Conservation (phyloP, 495 filamentous ascomycete species). For the Hyaloscypha variabilis region DNA sequence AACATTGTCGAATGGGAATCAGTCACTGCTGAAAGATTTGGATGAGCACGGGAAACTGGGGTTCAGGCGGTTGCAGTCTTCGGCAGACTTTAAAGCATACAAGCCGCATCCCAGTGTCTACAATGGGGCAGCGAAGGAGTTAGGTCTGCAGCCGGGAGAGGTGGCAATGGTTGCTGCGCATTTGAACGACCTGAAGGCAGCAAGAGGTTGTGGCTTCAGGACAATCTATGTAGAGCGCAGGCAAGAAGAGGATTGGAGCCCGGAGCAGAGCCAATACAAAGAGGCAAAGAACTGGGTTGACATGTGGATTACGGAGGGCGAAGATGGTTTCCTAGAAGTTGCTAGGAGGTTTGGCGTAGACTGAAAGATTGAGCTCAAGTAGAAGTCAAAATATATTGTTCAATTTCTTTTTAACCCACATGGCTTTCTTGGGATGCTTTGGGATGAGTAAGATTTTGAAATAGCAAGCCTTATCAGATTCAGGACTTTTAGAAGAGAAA, state of each 20-base stretch:
- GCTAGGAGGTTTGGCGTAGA: conserved; percentile 47
- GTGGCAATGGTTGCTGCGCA: conserved; percentile 84
- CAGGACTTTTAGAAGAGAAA: too few species aligned
- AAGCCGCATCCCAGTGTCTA: conserved; percentile 75
- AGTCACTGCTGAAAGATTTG: conserved; percentile 66
- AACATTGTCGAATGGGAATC: conserved; percentile 78
- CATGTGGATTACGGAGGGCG: conserved; percentile 54
- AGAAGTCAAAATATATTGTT: neutral
- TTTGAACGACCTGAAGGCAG: conserved; percentile 66
- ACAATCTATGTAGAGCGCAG: conserved; percentile 77
- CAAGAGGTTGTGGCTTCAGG: conserved; percentile 62
- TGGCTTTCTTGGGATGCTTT: too few species aligned
- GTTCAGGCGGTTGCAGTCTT: conserved; percentile 63
- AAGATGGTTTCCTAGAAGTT: conserved; percentile 57
- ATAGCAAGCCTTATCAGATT: too few species aligned
- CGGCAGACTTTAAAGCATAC: conserved; percentile 75
- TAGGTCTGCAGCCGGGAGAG: conserved; percentile 59
- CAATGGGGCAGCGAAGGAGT: conserved; percentile 59
- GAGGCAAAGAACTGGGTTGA: conserved; percentile 64
- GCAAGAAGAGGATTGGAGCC: conserved; percentile 63
- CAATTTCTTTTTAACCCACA: too few species aligned
- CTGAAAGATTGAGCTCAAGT: neutral
- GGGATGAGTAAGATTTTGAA: neutral
- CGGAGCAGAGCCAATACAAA: conserved; percentile 52
- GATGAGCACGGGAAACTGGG: conserved; percentile 55